Conservation (phyloP, 2,329 filamentous ascomycete genomes). For the Fusarium siculi region DNA sequence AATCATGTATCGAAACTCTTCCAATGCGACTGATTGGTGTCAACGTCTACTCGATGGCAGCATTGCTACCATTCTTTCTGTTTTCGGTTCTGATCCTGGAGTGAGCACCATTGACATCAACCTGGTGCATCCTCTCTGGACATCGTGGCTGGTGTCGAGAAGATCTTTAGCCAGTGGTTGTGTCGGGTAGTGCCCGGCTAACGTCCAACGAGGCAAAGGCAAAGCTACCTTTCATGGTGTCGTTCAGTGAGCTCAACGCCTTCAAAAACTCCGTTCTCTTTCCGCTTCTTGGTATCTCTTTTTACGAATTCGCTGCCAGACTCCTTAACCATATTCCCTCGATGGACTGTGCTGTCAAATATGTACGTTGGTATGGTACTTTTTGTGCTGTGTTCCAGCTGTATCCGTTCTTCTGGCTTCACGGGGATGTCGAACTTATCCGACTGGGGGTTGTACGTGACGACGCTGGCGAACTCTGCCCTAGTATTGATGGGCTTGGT, state of each 20-base stretch:
- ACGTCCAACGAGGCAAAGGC: neutral
- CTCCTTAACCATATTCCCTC: neutral
- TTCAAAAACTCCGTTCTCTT: slow-evolving; percentile 1
- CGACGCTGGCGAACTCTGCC: slow-evolving; percentile 38
- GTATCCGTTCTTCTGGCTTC: slow-evolving; percentile 36
- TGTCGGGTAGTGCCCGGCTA: neutral
- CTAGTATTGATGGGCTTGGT: slow-evolving; percentile 34
- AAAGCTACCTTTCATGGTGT: slow-evolving; percentile 1
- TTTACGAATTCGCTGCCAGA: neutral
- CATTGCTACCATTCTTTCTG: neutral
- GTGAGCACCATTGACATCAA: neutral
- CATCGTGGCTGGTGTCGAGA: neutral
- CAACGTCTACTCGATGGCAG: neutral
- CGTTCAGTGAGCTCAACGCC: neutral
- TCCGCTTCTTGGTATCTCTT: neutral
- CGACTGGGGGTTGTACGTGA: slow-evolving; percentile 39
- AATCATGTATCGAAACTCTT: neutral
- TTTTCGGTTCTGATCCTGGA: neutral
- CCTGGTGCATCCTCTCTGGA: neutral
- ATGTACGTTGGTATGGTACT: neutral
- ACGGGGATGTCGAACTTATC: slow-evolving; percentile 38
- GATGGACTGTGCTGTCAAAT: slow-evolving; percentile 17
- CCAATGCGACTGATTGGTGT: neutral
- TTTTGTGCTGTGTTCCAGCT: slow-evolving; percentile 29
- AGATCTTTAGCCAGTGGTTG: neutral